Conservation (phyloP, 1,284 basidiomycete genomes). For the Ustilago bromivora region DNA sequence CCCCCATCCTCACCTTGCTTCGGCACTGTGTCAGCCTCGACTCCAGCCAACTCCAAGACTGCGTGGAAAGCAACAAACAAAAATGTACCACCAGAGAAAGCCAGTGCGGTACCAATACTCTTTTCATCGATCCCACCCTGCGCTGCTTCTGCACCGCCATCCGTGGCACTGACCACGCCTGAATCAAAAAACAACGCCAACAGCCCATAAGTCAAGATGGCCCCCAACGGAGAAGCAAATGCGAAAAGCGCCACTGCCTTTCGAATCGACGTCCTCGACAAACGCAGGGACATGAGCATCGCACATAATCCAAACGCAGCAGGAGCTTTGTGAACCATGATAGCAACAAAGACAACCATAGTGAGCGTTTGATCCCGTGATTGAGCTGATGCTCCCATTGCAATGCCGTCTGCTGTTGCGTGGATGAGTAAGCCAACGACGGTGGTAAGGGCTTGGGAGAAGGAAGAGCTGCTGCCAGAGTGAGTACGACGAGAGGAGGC, state of each 20-base stretch:
- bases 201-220: constrained; percentile 46
- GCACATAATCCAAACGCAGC: constrained; percentile 66
- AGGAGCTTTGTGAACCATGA: constrained; percentile 69
- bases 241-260: constrained; percentile 58
- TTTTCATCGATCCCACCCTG: constrained; percentile 39
- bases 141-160: neutral
- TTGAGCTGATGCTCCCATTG: constrained; percentile 63
- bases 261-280: constrained; percentile 48
- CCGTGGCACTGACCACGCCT: neutral
- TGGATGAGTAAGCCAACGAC: constrained; percentile 65
- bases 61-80: constrained; percentile 86
- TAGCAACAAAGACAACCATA: constrained; percentile 64
- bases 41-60: constrained; percentile 60
- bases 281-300: constrained; percentile 60
- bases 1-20: constrained; percentile 11
- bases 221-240: constrained; percentile 58
- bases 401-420: constrained; percentile 65
- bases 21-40: constrained; percentile 32
- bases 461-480: constrained; percentile 10
- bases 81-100: constrained; percentile 92
- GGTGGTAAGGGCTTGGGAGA: constrained; percentile 55
- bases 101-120: constrained; percentile 77
- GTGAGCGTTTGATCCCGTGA: constrained; percentile 57
- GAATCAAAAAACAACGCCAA: constrained; percentile 30
- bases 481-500: constrained; percentile 4